A percentile compares a stretch with the other conserved stretches of the same genome.
Conservation (phyloP, 2,329 filamentous ascomycete species). For the Orbilia blumenaviensis region DNA sequence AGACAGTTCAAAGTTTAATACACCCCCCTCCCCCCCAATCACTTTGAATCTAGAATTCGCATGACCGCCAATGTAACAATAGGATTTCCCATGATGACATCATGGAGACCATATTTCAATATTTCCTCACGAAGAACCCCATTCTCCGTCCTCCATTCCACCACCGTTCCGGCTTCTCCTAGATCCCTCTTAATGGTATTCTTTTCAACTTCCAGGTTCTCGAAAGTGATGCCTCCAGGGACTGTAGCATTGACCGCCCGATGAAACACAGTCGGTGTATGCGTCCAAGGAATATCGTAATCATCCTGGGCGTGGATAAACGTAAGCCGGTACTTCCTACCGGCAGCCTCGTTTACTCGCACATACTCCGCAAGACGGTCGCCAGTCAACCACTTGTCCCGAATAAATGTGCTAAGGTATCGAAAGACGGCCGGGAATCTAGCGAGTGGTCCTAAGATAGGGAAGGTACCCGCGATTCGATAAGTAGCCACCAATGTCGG, state of each 20-base stretch:
- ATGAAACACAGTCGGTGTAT: conserved; percentile 67
- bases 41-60: conserved; percentile 61
- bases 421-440: conserved; percentile 64
- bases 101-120: conserved; percentile 68
- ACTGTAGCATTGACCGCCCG: conserved; percentile 67
- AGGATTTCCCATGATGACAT: conserved; percentile 69
- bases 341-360: conserved; percentile 59
- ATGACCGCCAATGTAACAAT: conserved; percentile 66
- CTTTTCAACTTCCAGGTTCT: conserved; percentile 65
- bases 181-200: conserved; percentile 60
- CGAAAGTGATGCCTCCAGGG: conserved; percentile 60
- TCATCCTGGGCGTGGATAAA: conserved; percentile 67
- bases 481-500: conserved; percentile 68
- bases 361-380: conserved; percentile 65
- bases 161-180: conserved; percentile 65
- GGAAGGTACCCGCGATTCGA: conserved; percentile 67
- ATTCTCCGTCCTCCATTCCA: conserved; percentile 64
- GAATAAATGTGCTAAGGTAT: conserved; percentile 65
- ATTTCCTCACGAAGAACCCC: conserved; percentile 68
- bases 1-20: neutral
- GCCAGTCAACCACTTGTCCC: conserved; percentile 66
- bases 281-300: conserved; percentile 65
- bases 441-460: conserved; percentile 66
- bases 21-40: neutral
- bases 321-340: conserved; percentile 62